Conservation (phyloP, 805 yeast species). For the Isabelozyma gotoi region DNA sequence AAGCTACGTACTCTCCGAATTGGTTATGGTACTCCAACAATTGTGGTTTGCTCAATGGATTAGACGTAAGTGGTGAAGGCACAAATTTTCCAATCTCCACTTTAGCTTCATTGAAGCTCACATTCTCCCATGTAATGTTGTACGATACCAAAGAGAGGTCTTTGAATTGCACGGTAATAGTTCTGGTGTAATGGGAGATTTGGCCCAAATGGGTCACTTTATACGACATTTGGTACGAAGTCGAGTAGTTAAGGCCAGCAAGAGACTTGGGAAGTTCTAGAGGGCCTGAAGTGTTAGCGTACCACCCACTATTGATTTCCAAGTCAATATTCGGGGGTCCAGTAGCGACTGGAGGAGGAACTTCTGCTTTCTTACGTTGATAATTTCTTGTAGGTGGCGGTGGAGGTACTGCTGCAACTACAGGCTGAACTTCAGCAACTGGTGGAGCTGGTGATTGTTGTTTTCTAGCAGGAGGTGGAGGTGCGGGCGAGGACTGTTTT, state of each 20-base stretch:
- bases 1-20: conserved; percentile 54
- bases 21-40: conserved; percentile 32
- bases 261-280: conserved; percentile 37
- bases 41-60: conserved; percentile 28
- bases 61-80: conserved; percentile 43
- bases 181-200: conserved; percentile 16
- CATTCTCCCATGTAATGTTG: conserved; percentile 40
- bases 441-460: conserved; percentile 8
- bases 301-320: conserved; percentile 49
- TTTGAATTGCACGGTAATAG: conserved; percentile 34
- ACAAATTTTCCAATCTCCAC: conserved; percentile 28
- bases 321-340: conserved; percentile 40
- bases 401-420: conserved; percentile 18
- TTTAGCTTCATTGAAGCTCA: conserved; percentile 16
- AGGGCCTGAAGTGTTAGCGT: conserved; percentile 25
- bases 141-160: conserved; percentile 42
- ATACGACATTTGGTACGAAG: conserved; percentile 16
- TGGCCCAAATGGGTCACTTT: conserved; percentile 5
- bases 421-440: neutral
- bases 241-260: conserved; percentile 31
- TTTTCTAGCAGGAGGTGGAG: conserved; percentile 1
- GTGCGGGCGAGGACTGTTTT: conserved; percentile 1
- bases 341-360: conserved; percentile 15
- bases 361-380: conserved; percentile 9
- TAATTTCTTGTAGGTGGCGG: conserved; percentile 31